A percentile compares a stretch with the other conserved stretches of the same genome.
Evolutionary conservation across 768 basidiomycete genomes (phyloP).

Genomic region (Mycena pura): DNA sequence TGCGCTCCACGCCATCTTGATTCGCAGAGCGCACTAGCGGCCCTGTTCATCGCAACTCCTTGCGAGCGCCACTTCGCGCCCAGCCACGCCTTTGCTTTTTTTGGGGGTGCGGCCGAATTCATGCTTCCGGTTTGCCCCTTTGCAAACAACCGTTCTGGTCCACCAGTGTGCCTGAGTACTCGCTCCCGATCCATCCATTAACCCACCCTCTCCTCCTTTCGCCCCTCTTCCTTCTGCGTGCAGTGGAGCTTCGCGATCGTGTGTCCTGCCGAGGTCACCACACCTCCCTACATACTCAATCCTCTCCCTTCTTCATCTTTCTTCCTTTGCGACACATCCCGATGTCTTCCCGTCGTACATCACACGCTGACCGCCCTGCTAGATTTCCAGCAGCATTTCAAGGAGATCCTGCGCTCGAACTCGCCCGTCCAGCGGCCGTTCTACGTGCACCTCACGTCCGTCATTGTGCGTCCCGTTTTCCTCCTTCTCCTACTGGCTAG

Average conservation of each 20-base stretch:
- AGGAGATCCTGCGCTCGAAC: conserved; percentile 67
- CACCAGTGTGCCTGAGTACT: not conserved
- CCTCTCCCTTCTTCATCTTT: too few species aligned
- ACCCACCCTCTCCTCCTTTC: not conserved
- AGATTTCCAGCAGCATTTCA: conserved; percentile 87
- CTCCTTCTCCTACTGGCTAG: not conserved
- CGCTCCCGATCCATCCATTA: too few species aligned
- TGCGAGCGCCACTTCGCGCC: too few species aligned
- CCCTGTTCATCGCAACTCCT: too few species aligned
- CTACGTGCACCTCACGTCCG: conserved; percentile 77
- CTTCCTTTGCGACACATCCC: too few species aligned
- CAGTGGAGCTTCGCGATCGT: not conserved
- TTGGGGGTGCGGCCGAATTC: not conserved
- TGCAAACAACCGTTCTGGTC: not conserved
- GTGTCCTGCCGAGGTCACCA: too few species aligned
- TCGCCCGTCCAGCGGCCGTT: conserved; percentile 73
- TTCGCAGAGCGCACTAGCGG: too few species aligned
- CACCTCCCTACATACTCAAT: too few species aligned
- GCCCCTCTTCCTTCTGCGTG: not conserved
- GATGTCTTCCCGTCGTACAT: too few species aligned
- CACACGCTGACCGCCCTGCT: not conserved
- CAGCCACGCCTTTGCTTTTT: too few species aligned
- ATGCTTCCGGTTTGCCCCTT: not conserved
- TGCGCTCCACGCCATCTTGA: too few species aligned
- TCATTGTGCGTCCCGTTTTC: conserved; percentile 64